Percentiles rank a stretch among this genome's conserved stretches.
phyloP scores from a whole-genome alignment of 148 eudicot genomes.

The Rhododendron henanense region DNA sequence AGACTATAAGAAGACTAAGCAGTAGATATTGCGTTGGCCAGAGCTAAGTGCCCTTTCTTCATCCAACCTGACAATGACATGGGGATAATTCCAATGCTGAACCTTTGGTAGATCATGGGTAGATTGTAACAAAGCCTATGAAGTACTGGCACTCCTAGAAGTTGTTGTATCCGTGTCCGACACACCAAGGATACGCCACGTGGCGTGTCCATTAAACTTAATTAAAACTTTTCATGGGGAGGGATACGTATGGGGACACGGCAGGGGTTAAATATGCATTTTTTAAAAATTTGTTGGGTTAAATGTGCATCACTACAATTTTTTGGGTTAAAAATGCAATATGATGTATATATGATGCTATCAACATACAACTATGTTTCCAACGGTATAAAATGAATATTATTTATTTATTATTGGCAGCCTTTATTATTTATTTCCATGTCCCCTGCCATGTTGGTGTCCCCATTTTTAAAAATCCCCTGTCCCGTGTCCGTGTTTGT shows the following conservation, averaged over 20 bases:
- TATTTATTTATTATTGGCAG: too few species aligned
- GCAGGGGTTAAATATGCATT: not conserved
- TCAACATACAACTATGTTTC: too few species aligned
- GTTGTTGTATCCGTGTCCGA: not conserved
- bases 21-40: too few species aligned
- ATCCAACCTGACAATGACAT: not conserved
- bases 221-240: not conserved
- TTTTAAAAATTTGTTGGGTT: too few species aligned
- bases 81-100: not conserved
- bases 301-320: too few species aligned
- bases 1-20: too few species aligned
- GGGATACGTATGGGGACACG: not conserved
- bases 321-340: too few species aligned
- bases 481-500: not conserved
- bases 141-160: not conserved
- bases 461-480: not conserved
- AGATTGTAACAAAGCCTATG: not conserved
- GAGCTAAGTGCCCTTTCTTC: not conserved
- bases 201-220: not conserved
- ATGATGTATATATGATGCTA: too few species aligned
- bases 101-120: not conserved
- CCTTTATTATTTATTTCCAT: too few species aligned
- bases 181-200: not conserved
- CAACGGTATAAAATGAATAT: too few species aligned
- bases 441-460: not conserved